phyloP scores from a whole-genome alignment of 139 green algal species.

The Tetraselmis striata region DNA sequence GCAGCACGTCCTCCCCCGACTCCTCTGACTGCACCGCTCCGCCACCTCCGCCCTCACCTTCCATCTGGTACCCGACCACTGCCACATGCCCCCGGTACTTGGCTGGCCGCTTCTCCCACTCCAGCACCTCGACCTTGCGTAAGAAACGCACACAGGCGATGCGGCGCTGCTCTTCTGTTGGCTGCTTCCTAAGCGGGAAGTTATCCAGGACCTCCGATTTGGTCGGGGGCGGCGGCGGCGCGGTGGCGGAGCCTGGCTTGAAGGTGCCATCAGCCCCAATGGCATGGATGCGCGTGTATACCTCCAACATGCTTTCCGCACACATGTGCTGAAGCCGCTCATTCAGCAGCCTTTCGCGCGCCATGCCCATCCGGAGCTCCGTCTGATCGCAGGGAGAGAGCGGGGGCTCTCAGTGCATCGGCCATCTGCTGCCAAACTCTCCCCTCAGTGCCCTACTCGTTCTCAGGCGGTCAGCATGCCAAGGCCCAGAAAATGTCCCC shows the following conservation, averaged over 20 bases:
- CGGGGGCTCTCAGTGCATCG: no score
- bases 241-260: neutral
- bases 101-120: neutral
- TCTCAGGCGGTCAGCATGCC: neutral
- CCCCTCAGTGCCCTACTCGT: no score
- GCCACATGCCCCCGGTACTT: neutral
- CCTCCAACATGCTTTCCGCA: neutral
- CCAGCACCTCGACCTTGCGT: neutral
- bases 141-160: neutral
- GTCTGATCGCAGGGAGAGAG: no score
- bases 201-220: neutral
- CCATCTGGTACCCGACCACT: neutral
- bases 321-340: neutral
- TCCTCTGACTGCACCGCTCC: neutral
- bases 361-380: neutral
- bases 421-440: no score
- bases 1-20: neutral
- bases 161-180: neutral
- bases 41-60: neutral
- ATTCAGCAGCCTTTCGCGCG: neutral
- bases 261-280: neutral
- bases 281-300: neutral
- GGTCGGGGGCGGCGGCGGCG: no score
- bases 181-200: neutral
- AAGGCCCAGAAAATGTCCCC: neutral